phyloP scores from a whole-genome alignment of 2,329 filamentous ascomycete species.

The Colletotrichum eleusines region DNA sequence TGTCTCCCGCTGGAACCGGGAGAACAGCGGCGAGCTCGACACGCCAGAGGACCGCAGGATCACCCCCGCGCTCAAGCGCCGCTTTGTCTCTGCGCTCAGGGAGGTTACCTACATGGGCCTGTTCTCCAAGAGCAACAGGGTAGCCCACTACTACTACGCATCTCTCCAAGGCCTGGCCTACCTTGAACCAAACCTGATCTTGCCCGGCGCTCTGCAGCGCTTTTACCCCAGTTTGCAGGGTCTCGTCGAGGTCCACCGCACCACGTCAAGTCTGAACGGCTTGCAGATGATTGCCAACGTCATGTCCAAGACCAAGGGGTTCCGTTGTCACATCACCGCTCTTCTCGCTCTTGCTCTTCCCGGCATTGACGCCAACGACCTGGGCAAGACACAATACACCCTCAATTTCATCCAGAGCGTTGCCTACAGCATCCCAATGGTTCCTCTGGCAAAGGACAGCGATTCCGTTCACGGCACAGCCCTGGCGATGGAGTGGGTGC shows the following conservation, averaged over 20 bases:
- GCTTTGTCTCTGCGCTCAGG: conserved; percentile 89
- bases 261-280: conserved; percentile 91
- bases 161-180: conserved; percentile 91
- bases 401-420: conserved; percentile 96
- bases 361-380: conserved; percentile 96
- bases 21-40: conserved; percentile 92
- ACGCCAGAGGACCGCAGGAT: conserved; percentile 84
- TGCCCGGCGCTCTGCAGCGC: conserved; percentile 92
- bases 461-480: conserved; percentile 78
- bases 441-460: conserved; percentile 79
- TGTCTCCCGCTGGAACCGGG: conserved; percentile 96
- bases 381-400: conserved; percentile 96
- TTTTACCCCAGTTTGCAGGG: conserved; percentile 98
- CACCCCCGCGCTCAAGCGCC: conserved; percentile 82
- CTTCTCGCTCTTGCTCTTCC: conserved; percentile 92
- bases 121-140: conserved; percentile 93
- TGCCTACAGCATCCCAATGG: conserved; percentile 94
- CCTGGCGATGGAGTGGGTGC: conserved; percentile 92
- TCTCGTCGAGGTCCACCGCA: conserved; percentile 95
- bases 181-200: conserved; percentile 89
- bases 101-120: conserved; percentile 99
- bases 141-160: conserved; percentile 91
- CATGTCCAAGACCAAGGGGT: conserved; percentile 95
- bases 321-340: conserved; percentile 94
- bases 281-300: conserved; percentile 92